Evolutionary conservation across 768 basidiomycete genomes (phyloP), one percentile per base, ranked within the genome.

Genomic region (Pholiota molesta): DNA sequence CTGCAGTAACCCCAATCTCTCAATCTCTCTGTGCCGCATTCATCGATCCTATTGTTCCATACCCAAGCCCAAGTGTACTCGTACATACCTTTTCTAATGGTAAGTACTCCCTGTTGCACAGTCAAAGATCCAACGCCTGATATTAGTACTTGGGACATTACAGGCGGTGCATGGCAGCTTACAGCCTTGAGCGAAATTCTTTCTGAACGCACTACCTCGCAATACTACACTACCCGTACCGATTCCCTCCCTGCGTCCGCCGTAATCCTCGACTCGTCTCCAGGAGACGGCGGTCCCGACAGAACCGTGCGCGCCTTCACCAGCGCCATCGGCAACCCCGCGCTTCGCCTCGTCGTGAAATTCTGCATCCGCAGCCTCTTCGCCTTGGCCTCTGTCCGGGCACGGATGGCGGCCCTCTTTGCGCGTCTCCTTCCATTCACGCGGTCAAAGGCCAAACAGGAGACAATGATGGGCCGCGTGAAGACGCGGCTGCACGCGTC

Each of bases 1-100:
- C 68, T 19, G 59, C 17, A 16, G 51, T 51, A 13, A 59, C 53
- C 14, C 53, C 52, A 13, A 35, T 65, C 9, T 33, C 45, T 5
- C 54, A 44, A 42, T 42, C 57, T 21, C 26, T 59, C 2, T n/a
- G 28, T 11, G 49, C 33, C 8, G 57, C 56, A 8, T 16, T 37
- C 1, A 53, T 69, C 19, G 59, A 64, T 21, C 53, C 62, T 55
- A 10, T 62, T 39, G 19, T 55, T 8, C 40, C 53, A 44, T 26
- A 51, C 57, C 58, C 65, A 16, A 45, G 60, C 9, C 76, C 75
- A 33, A 73, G 78, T 17, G 70, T 83, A 17, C 69, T 85, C 14
- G 71, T 79, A 0, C 83, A 85, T 52, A 66, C 73, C 11, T 85
- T 85, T 61, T 83, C 82, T 0, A 83, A 83, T 42, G 83, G 82